phyloP scores from a whole-genome alignment of 768 basidiomycete species.

The Melanogaster broomeanus region DNA sequence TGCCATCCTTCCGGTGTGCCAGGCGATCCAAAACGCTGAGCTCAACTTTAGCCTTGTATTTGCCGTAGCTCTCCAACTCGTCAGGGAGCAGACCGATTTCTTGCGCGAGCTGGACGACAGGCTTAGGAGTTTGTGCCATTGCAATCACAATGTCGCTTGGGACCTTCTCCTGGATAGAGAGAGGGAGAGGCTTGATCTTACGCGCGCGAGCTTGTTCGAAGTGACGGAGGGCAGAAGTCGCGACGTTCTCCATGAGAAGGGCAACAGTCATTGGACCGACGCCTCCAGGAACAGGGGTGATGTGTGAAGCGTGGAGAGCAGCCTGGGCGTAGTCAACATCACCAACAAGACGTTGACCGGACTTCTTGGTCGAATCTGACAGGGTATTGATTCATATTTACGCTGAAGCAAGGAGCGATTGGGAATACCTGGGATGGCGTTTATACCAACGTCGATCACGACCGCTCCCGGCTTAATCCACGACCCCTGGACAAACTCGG shows the following conservation, averaged over 20 bases:
- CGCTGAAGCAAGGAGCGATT: neutral
- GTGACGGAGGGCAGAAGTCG: slow-evolving; percentile 78
- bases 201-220: slow-evolving; percentile 69
- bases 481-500: slow-evolving; percentile 86
- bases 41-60: slow-evolving; percentile 97
- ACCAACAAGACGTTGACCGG: slow-evolving; percentile 93
- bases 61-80: slow-evolving; percentile 93
- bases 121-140: slow-evolving; percentile 92
- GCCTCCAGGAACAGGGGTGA: slow-evolving; percentile 98
- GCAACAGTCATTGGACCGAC: slow-evolving; percentile 99
- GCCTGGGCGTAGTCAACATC: slow-evolving; percentile 90
- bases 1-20: slow-evolving; percentile 83
- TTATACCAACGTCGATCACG: slow-evolving; percentile 98
- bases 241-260: slow-evolving; percentile 94
- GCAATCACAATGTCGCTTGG: slow-evolving; percentile 98
- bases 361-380: slow-evolving; percentile 86
- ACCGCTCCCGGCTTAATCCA: slow-evolving; percentile 97
- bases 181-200: slow-evolving; percentile 75
- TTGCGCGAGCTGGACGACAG: slow-evolving; percentile 74
- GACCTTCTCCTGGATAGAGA: slow-evolving; percentile 82
- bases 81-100: slow-evolving; percentile 87
- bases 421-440: slow-evolving; percentile 81
- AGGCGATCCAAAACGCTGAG: slow-evolving; percentile 85
- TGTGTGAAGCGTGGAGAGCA: slow-evolving; percentile 76
- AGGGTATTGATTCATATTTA: neutral